Conservation (phyloP, 192 early-diverging fungal species). For the Lunasporangiospora selenospora region DNA sequence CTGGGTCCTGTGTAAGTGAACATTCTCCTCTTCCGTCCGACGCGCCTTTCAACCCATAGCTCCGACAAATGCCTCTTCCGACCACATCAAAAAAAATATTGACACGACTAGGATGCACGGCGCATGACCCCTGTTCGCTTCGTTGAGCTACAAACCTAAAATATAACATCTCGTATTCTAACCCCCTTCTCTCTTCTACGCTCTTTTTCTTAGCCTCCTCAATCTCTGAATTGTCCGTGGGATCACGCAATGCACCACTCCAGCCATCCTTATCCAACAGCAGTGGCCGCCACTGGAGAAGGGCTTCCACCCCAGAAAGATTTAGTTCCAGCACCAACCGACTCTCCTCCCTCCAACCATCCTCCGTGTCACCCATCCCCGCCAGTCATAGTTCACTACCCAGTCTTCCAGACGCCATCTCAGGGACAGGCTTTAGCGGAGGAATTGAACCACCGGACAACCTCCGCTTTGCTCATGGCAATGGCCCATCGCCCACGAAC, state of each 20-base stretch:
- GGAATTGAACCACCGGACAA: too few relatives aligned
- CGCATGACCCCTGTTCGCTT: too few relatives aligned
- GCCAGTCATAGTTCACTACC: constrained; percentile 20
- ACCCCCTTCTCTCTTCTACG: too few relatives aligned
- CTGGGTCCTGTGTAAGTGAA: constrained; percentile 36
- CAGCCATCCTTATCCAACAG: not conserved
- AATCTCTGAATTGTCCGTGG: not conserved
- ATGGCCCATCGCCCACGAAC: not conserved
- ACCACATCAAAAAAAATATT: too few relatives aligned
- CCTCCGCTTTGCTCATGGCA: too few relatives aligned
- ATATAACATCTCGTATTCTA: too few relatives aligned
- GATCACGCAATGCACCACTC: not conserved
- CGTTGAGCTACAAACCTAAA: too few relatives aligned
- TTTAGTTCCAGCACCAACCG: constrained; percentile 5
- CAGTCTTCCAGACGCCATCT: constrained; percentile 22
- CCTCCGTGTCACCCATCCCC: constrained; percentile 3
- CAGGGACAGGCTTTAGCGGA: not conserved
- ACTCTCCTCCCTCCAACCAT: constrained; percentile 8
- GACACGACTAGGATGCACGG: too few relatives aligned
- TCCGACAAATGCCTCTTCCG: too few relatives aligned
- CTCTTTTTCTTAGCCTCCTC: not conserved
- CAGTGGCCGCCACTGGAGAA: constrained; percentile 32
- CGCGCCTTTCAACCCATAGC: too few relatives aligned
- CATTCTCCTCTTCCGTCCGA: too few relatives aligned
- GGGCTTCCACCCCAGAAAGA: constrained; percentile 31